Percentiles rank a stretch among this genome's conserved stretches.
phyloP scores from a whole-genome alignment of 2,329 filamentous ascomycete genomes.

The Capronia americana region DNA sequence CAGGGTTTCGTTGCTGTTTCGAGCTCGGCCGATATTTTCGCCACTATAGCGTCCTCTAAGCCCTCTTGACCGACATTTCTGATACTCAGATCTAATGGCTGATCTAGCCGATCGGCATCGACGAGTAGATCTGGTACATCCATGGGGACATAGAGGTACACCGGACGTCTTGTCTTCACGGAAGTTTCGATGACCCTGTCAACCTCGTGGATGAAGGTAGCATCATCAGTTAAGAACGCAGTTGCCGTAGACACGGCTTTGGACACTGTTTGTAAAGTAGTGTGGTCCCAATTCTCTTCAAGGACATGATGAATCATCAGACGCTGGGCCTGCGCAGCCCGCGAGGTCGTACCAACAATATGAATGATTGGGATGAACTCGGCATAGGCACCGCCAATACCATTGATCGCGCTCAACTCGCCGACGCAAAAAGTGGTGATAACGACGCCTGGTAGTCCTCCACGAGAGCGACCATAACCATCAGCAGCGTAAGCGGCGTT shows the following conservation, averaged over 20 bases:
- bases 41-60: too few species aligned
- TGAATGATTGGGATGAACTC: conserved; percentile 64
- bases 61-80: too few species aligned
- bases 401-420: conserved; percentile 47
- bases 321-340: conserved; percentile 54
- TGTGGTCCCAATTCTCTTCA: conserved; percentile 32
- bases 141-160: background rate
- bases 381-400: conserved; percentile 56
- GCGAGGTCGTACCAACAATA: conserved; percentile 63
- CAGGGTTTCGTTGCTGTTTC: too few species aligned
- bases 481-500: conserved; percentile 44
- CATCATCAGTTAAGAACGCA: conserved; percentile 28
- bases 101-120: background rate
- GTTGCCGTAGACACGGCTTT: conserved; percentile 23
- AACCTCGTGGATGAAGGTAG: conserved; percentile 25
- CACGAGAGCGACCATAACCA: conserved; percentile 43
- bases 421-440: conserved; percentile 47
- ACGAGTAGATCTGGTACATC: background rate
- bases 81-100: too few species aligned
- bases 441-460: conserved; percentile 63
- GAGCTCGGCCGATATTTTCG: too few species aligned
- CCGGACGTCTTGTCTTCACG: conserved; percentile 2
- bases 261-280: conserved; percentile 29
- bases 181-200: conserved; percentile 33
- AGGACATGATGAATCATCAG: conserved; percentile 45